Percentiles rank a stretch among this genome's conserved stretches.
These are phyloP conservation scores for Fragilaria radians DNA, from an alignment of 108 stramenopile genomes.

Conservation along the genomic window DNA sequence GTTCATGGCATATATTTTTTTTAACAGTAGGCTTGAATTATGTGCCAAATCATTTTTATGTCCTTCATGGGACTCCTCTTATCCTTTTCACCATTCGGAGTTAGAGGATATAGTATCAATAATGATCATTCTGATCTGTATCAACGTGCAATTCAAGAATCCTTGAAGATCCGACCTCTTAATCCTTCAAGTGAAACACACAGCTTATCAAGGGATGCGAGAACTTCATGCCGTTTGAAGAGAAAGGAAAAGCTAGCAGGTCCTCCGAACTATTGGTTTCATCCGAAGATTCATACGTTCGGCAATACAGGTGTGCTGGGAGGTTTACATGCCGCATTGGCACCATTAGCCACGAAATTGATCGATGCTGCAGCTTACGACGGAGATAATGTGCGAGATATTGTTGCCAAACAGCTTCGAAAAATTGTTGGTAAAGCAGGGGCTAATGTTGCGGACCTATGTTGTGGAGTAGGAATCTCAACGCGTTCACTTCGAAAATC, in stretches of 20 bases:
- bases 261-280: conserved; percentile 42
- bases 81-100: too few relatives aligned
- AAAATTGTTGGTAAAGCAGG: conserved; percentile 19
- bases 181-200: background rate
- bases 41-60: too few relatives aligned
- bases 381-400: conserved; percentile 35
- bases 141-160: background rate
- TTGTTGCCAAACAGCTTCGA: conserved; percentile 30
- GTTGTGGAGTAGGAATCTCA: conserved; percentile 52
- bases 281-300: conserved; percentile 44
- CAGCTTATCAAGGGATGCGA: too few relatives aligned
- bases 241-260: background rate
- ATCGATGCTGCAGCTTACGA: conserved; percentile 53
- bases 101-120: background rate
- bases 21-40: too few relatives aligned
- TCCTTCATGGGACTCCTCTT: too few relatives aligned
- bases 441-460: conserved; percentile 38
- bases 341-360: conserved; percentile 45
- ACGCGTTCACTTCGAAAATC: conserved; percentile 39
- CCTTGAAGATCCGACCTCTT: background rate
- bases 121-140: background rate
- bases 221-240: background rate
- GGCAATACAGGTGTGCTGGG: conserved; percentile 47
- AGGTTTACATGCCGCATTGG: conserved; percentile 42
- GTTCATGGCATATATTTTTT: too few relatives aligned